Conservation (phyloP, 2,329 filamentous ascomycete species). For the Fusarium agapanthi region DNA sequence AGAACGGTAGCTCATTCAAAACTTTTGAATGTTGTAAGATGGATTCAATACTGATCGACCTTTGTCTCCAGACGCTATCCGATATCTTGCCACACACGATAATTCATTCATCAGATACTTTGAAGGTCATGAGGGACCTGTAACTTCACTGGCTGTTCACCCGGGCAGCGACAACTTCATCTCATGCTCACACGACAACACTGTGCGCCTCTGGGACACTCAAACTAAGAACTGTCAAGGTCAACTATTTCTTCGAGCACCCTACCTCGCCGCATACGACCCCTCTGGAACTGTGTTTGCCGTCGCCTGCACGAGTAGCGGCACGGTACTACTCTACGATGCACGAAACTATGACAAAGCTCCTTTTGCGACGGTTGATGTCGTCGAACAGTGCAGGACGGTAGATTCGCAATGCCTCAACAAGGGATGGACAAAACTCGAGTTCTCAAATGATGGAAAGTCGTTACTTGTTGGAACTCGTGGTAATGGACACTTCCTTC, state of each 20-base stretch:
- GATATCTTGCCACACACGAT: constrained; percentile 90
- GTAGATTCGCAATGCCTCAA: constrained; percentile 65
- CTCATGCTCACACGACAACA: constrained; percentile 90
- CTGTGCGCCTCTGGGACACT: constrained; percentile 89
- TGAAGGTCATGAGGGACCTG: constrained; percentile 83
- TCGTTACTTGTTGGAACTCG: constrained; percentile 84
- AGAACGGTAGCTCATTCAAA: constrained; percentile 71
- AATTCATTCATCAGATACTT: constrained; percentile 98
- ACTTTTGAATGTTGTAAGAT: background rate
- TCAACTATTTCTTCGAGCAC: constrained; percentile 79
- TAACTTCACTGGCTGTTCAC: constrained; percentile 85
- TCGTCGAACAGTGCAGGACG: constrained; percentile 65
- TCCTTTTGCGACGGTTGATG: constrained; percentile 87
- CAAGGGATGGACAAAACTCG: constrained; percentile 86
- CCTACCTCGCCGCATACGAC: constrained; percentile 88
- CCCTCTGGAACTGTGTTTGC: constrained; percentile 93
- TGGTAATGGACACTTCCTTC: constrained; percentile 83
- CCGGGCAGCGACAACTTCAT: constrained; percentile 91
- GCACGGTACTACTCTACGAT: constrained; percentile 88
- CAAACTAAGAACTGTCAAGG: constrained; percentile 82
- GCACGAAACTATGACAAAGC: constrained; percentile 92
- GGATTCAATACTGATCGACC: background rate
- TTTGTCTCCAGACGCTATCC: constrained; percentile 72
- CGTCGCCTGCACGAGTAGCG: constrained; percentile 82
- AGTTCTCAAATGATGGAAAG: constrained; percentile 97